Conservation (phyloP, 1,284 basidiomycete species). For the Neonothopanus nambi region DNA sequence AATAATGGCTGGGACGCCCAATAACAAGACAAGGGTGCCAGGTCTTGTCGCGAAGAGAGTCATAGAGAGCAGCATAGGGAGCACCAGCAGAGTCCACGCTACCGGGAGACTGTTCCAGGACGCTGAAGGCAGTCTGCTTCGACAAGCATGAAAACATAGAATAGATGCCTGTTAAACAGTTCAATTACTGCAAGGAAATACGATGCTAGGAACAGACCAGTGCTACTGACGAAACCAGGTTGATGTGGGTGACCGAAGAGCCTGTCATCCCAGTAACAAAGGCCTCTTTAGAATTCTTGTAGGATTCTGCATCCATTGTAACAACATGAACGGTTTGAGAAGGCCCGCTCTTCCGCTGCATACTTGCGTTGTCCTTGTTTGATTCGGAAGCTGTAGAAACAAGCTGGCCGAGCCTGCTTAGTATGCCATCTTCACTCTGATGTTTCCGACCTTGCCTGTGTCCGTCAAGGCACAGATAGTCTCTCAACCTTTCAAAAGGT, state of each 20-base stretch:
- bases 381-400: too few relatives aligned
- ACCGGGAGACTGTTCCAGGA: slow-evolving; percentile 42
- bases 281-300: slow-evolving; percentile 85
- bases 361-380: too few relatives aligned
- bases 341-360: too few relatives aligned
- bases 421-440: neutral
- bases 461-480: slow-evolving; percentile 27
- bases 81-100: slow-evolving; percentile 68
- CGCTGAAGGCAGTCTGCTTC: slow-evolving; percentile 44
- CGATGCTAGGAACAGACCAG: slow-evolving; percentile 52
- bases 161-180: slow-evolving; percentile 67
- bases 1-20: slow-evolving; percentile 45
- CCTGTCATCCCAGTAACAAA: slow-evolving; percentile 86
- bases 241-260: slow-evolving; percentile 75
- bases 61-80: slow-evolving; percentile 80
- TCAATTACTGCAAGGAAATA: slow-evolving; percentile 14
- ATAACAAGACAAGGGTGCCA: slow-evolving; percentile 46
- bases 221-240: slow-evolving; percentile 70
- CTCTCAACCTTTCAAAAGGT: slow-evolving; percentile 73
- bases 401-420: too few relatives aligned
- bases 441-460: slow-evolving; percentile 3
- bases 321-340: too few relatives aligned
- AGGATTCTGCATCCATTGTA: slow-evolving; percentile 31
- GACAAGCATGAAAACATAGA: slow-evolving; percentile 61
- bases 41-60: slow-evolving; percentile 73